These are phyloP conservation scores for Peterozyma toletana DNA, from an alignment of 805 yeast species.

Conservation along the genomic window DNA sequence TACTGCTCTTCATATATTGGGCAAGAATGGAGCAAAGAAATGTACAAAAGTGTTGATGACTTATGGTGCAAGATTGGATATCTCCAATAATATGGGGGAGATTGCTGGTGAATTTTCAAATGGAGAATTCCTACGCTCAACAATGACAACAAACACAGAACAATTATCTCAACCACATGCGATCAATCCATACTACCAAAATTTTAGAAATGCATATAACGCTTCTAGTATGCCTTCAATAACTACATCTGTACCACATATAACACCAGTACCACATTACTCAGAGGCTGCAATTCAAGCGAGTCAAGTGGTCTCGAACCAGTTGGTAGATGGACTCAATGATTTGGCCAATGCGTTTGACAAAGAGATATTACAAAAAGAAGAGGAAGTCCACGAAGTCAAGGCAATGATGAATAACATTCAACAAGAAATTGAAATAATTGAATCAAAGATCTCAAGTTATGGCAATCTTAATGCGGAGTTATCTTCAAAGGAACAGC, in stretches of 20 bases:
- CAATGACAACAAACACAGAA: conserved; percentile 7
- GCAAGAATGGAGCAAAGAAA: conserved; percentile 35
- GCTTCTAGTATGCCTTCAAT: conserved; percentile 6
- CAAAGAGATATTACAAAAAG: conserved; percentile 36
- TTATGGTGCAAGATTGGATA: conserved; percentile 48
- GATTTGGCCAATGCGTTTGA: conserved; percentile 47
- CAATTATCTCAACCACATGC: conserved; percentile 5
- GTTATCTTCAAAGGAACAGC: conserved; percentile 11
- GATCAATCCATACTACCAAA: conserved; percentile 11
- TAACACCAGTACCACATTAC: conserved; percentile 28
- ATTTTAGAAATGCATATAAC: conserved; percentile 9
- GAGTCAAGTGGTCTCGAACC: conserved; percentile 40
- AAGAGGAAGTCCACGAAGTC: conserved; percentile 25
- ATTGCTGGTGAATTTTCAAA: conserved; percentile 30
- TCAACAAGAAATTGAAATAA: conserved; percentile 23
- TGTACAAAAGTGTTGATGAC: conserved; percentile 36
- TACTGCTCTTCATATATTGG: conserved; percentile 47
- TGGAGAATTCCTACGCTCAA: conserved; percentile 15
- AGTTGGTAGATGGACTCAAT: conserved; percentile 41
- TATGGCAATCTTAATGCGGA: conserved; percentile 26
- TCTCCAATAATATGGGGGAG: conserved; percentile 35
- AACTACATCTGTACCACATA: conserved; percentile 8
- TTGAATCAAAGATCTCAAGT: conserved; percentile 20
- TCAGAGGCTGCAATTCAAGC: conserved; percentile 51
- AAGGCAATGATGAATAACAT: conserved; percentile 19